These are phyloP conservation scores for Francoa sonchifolia DNA, from an alignment of 441 rosid species.

Conservation along the genomic window DNA sequence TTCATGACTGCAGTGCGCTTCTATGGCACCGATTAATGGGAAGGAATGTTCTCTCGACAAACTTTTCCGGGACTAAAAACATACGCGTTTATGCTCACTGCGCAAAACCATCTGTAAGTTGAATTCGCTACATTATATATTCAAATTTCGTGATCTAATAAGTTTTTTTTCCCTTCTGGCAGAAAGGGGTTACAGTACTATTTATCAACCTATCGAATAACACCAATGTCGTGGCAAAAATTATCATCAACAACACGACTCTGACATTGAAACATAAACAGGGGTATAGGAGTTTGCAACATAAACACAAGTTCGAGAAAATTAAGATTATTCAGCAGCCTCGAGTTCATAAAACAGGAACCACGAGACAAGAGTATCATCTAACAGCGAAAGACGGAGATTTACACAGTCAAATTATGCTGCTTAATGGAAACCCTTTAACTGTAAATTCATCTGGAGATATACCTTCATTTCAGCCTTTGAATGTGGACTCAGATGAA, in stretches of 20 bases:
- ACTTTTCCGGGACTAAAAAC: constrained; percentile 51
- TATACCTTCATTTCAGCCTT: constrained; percentile 54
- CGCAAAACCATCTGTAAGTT: constrained; percentile 60
- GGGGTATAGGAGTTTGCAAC: constrained; percentile 8
- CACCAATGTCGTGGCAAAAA: constrained; percentile 32
- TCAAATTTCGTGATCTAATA: constrained; percentile 8
- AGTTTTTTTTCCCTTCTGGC: constrained; percentile 20
- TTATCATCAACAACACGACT: constrained; percentile 31
- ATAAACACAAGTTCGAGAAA: constrained; percentile 15
- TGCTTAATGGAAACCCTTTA: constrained; percentile 59
- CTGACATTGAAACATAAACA: constrained; percentile 19
- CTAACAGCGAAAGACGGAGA: constrained; percentile 64
- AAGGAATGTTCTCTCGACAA: constrained; percentile 47
- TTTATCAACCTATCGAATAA: constrained; percentile 63
- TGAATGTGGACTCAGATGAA: constrained; percentile 27
- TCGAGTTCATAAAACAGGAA: constrained; percentile 15
- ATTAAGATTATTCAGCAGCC: constrained; percentile 11
- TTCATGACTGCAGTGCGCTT: constrained; percentile 56
- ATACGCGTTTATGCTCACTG: constrained; percentile 71
- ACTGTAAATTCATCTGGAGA: constrained; percentile 48
- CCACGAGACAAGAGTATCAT: constrained; percentile 72
- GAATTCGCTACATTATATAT: background rate
- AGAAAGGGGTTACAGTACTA: constrained; percentile 64
- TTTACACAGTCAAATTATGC: constrained; percentile 67
- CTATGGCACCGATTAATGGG: constrained; percentile 87